These are phyloP conservation scores for Calonectria multiphialidica DNA, from an alignment of 2,329 filamentous ascomycete genomes.

Conservation along the genomic window DNA sequence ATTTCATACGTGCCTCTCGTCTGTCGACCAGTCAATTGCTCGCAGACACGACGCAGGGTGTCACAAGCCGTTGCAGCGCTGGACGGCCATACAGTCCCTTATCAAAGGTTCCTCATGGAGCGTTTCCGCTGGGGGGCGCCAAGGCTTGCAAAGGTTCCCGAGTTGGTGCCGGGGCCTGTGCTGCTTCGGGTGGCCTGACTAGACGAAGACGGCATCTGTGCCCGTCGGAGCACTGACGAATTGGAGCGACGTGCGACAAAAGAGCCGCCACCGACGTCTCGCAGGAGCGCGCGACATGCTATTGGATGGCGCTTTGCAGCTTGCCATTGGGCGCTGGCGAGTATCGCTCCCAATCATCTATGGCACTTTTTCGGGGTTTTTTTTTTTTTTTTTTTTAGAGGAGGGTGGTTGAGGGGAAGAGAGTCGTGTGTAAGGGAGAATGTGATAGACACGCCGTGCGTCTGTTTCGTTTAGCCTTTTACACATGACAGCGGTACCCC, in stretches of 20 bases:
- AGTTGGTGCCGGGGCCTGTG: constrained; percentile 9
- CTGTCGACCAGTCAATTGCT: not conserved
- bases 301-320: not conserved
- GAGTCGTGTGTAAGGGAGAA: not conserved
- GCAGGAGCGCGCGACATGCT: not conserved
- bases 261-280: constrained; percentile 7
- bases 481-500: not conserved
- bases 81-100: not conserved
- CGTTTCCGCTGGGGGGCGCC: constrained; percentile 4
- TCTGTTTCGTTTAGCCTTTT: not conserved
- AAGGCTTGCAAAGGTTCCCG: constrained; percentile 27
- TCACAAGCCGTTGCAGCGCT: not conserved
- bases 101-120: constrained; percentile 17
- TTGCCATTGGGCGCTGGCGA: not conserved
- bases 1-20: not conserved
- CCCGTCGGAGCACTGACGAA: constrained; percentile 7
- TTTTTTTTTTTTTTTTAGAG: not conserved
- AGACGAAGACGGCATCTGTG: constrained; percentile 22
- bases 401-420: not conserved
- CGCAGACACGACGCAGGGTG: not conserved
- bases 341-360: not conserved
- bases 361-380: not conserved
- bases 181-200: constrained; percentile 20
- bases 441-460: not conserved
- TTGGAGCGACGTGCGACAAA: constrained; percentile 3